These are phyloP conservation scores for Heritiera littoralis DNA, from an alignment of 345 rosid genomes.

Conservation along the genomic window DNA sequence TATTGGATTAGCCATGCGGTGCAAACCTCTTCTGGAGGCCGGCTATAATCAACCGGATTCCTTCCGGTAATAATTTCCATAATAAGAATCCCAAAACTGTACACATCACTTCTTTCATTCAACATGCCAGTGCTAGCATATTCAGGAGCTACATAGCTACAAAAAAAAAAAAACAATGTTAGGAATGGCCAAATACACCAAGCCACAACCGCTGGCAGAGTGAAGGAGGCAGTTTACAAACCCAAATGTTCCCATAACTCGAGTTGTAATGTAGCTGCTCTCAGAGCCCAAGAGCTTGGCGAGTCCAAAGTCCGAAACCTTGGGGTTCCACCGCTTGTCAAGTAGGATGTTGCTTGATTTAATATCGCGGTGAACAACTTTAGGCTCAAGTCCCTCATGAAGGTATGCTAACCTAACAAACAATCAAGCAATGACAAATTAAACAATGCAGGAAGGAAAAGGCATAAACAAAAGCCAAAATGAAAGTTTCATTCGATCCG, in stretches of 20 bases:
- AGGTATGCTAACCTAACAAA: conserved; percentile 69
- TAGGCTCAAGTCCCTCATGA: conserved; percentile 95
- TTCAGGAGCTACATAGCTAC: conserved; percentile 93
- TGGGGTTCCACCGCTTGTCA: conserved; percentile 88
- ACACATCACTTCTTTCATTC: conserved; percentile 76
- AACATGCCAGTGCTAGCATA: conserved; percentile 93
- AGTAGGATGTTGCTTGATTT: conserved; percentile 87
- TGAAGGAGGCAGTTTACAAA: conserved; percentile 33
- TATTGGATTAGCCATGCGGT: neutral
- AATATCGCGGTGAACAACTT: conserved; percentile 90
- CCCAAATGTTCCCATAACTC: conserved; percentile 99
- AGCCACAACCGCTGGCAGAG: neutral
- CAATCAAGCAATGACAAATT: neutral
- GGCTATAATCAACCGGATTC: conserved; percentile 89
- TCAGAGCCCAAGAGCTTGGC: conserved; percentile 84
- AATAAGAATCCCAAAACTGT: conserved; percentile 81
- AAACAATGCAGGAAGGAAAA: neutral
- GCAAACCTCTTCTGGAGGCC: conserved; percentile 81
- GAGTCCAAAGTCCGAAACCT: conserved; percentile 95
- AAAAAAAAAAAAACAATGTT: conserved; percentile 19
- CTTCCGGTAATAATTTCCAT: conserved; percentile 90
- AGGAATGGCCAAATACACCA: neutral
- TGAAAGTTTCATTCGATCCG: neutral
- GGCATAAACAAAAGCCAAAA: neutral
- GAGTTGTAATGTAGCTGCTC: conserved; percentile 77